A percentile compares a stretch with the other conserved stretches of the same genome.
phyloP scores from a whole-genome alignment of 805 yeast species.

The Candida corydali region DNA sequence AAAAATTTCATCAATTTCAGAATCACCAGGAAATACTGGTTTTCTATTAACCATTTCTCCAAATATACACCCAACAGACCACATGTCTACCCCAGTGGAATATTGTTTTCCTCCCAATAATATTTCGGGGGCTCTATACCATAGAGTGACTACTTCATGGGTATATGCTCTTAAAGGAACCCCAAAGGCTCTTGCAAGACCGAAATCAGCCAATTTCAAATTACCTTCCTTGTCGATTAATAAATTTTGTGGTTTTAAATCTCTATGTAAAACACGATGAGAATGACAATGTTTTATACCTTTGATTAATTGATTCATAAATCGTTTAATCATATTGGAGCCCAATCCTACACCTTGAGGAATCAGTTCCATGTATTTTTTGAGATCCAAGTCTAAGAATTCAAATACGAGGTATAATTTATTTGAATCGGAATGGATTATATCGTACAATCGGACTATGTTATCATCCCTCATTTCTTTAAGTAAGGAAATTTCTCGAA shows the following conservation, averaged over 20 bases:
- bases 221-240: conserved; percentile 68
- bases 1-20: conserved; percentile 95
- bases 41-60: conserved; percentile 97
- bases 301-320: conserved; percentile 76
- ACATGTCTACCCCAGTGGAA: conserved; percentile 97
- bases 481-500: conserved; percentile 88
- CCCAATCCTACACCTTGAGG: conserved; percentile 91
- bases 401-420: conserved; percentile 92
- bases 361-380: conserved; percentile 93
- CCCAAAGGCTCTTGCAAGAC: conserved; percentile 85
- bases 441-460: conserved; percentile 86
- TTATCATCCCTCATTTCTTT: conserved; percentile 93
- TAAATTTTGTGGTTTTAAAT: conserved; percentile 83
- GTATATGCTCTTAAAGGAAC: conserved; percentile 96
- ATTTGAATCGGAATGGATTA: conserved; percentile 91
- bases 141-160: conserved; percentile 94
- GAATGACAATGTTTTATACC: conserved; percentile 88
- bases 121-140: conserved; percentile 98
- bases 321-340: conserved; percentile 81
- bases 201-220: conserved; percentile 84
- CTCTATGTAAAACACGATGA: conserved; percentile 88
- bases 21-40: conserved; percentile 95
- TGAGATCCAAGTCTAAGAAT: conserved; percentile 88
- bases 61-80: conserved; percentile 92
- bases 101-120: conserved; percentile 94